Evolutionary conservation across 75 land plant species (phyloP), one percentile per base, ranked within the genome.

Genomic region (Ceratopteris richardii): DNA sequence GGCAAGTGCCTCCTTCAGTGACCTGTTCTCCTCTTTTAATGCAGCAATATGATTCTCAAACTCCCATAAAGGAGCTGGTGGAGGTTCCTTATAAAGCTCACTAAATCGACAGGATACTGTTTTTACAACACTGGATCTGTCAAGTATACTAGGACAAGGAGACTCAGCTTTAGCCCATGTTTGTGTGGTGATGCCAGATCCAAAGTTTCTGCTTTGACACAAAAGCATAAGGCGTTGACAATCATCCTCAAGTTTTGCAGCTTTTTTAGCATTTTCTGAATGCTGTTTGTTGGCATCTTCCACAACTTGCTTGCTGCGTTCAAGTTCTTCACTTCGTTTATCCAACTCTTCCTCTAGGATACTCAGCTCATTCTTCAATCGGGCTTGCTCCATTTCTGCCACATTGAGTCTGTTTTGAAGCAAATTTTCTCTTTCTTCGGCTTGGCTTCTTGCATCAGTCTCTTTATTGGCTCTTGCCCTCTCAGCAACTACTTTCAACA

Each of bases 121-220:
- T 4, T 3, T 20, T 3, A 9, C 9, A 33, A 4, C 7, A 9
- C 37, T 33, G 3, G 37, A 3, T 33, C 37, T 33, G 37, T 33
- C 37, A 33, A 33, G 3, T 4, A 3, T 33, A 4, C 3, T 33
- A 33, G 37, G 37, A 9, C 37, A 55, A 17, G 59, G 37, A 28
- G 31, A 56, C 65, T 80, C 82, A 66, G 88, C 78, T 68, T 91
- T 89, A 61, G 54, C 66, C 62, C 80, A 84, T 86, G 84, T 88
- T 51, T 89, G 87, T 7, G 77, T 74, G 41, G 82, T 29, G 51
- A 86, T 80, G 50, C 69, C 83, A 27, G 86, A 79, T 19, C 94
- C 37, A 9, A 9, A 9, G 9, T 3, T 33, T 33, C 37, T 33
- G 3, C 7, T 33, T 3, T 33, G 37, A 88, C 24, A 94, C 21